Conservation (phyloP, 2,329 filamentous ascomycete species). For the Trichoderma lentiforme region DNA sequence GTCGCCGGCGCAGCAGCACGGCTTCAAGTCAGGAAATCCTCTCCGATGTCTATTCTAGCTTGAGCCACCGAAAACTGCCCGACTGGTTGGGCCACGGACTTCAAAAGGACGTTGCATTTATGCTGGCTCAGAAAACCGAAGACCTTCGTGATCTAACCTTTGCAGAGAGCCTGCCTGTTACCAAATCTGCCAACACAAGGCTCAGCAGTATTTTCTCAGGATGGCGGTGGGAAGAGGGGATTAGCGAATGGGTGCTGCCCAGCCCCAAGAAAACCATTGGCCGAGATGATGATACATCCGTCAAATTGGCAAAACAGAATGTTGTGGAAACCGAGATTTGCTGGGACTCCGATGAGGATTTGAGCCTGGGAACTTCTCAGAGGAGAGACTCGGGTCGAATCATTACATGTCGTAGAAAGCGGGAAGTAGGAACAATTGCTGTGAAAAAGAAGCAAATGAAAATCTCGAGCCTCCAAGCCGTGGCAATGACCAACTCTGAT, state of each 20-base stretch:
- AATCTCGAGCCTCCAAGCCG: neutral
- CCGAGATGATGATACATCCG: neutral
- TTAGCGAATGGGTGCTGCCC: constrained; percentile 38
- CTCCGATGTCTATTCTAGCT: constrained; percentile 38
- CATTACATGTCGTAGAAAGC: neutral
- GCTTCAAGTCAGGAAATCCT: constrained; percentile 38
- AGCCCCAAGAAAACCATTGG: constrained; percentile 8
- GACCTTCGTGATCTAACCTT: constrained; percentile 53
- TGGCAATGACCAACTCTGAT: neutral
- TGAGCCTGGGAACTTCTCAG: neutral
- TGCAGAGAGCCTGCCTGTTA: constrained; percentile 43
- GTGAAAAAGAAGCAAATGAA: neutral
- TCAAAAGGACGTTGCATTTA: constrained; percentile 47
- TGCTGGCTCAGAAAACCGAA: constrained; percentile 50
- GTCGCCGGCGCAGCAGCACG: constrained; percentile 42
- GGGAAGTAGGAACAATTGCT: neutral
- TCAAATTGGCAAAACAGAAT: neutral
- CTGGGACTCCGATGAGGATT: neutral
- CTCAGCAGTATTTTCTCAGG: constrained; percentile 32
- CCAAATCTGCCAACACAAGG: constrained; percentile 11
- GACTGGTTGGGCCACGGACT: constrained; percentile 37
- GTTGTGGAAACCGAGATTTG: neutral
- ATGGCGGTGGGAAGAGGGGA: constrained; percentile 41
- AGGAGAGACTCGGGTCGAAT: neutral
- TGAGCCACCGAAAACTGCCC: constrained; percentile 36